phyloP scores from a whole-genome alignment of 2,329 filamentous ascomycete genomes.

The Diplodia sapinea region DNA sequence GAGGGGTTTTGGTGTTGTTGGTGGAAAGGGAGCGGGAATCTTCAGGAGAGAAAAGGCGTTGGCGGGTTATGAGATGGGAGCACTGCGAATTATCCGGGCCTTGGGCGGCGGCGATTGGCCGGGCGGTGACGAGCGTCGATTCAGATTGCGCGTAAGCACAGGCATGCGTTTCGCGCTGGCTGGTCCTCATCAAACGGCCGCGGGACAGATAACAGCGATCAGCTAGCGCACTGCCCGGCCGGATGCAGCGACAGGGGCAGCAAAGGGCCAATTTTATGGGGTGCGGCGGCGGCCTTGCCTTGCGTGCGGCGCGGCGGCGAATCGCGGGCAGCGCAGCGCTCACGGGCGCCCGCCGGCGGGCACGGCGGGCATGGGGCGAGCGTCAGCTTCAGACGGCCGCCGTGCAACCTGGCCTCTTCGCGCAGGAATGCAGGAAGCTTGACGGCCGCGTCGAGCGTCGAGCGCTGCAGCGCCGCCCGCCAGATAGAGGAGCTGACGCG shows the following conservation, averaged over 20 bases:
- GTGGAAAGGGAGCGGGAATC: constrained; percentile 29
- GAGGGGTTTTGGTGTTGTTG: constrained; percentile 34
- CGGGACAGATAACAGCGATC: constrained; percentile 31
- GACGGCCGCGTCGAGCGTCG: constrained; percentile 1
- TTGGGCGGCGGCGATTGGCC: constrained; percentile 28
- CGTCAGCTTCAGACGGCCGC: constrained; percentile 15
- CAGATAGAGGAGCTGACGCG: constrained; percentile 8
- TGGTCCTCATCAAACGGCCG: constrained; percentile 29
- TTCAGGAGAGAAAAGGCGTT: constrained; percentile 30
- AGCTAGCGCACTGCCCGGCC: constrained; percentile 28
- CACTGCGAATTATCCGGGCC: constrained; percentile 29
- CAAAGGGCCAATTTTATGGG: constrained; percentile 30
- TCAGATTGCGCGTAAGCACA: constrained; percentile 32
- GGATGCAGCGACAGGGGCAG: constrained; percentile 30
- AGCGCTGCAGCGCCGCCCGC: background rate
- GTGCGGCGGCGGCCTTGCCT: constrained; percentile 30
- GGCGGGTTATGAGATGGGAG: constrained; percentile 31
- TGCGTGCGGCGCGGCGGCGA: constrained; percentile 25
- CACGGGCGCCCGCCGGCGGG: constrained; percentile 7
- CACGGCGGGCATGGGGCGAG: constrained; percentile 15
- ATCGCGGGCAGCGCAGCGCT: constrained; percentile 20
- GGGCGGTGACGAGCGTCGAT: constrained; percentile 30
- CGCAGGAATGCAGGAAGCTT: constrained; percentile 24
- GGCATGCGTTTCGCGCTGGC: constrained; percentile 29
- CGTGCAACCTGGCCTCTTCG: constrained; percentile 27